phyloP scores from a whole-genome alignment of 1,284 basidiomycete species.

The Tremellales sp. region DNA sequence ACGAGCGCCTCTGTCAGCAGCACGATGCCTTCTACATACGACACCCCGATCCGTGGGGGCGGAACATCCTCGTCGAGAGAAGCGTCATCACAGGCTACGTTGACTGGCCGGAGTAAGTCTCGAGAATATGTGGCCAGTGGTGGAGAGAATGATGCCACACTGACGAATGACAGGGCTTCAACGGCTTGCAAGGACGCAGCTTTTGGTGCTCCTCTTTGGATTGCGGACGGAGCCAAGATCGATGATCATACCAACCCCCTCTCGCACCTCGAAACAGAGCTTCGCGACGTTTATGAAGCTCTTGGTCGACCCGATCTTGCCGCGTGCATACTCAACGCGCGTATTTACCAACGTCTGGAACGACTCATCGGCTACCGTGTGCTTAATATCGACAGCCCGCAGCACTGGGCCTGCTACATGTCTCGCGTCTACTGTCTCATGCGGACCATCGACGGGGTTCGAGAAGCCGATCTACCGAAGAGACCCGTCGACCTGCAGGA shows the following conservation, averaged over 20 bases:
- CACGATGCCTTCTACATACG: not conserved
- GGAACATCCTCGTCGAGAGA: not conserved
- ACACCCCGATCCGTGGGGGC: not conserved
- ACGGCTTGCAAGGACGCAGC: constrained; percentile 9
- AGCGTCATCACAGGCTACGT: constrained; percentile 3
- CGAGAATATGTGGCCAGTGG: not conserved
- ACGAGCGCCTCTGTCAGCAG: not conserved
- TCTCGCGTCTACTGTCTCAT: too few relatives aligned
- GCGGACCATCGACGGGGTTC: too few relatives aligned
- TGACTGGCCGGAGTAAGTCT: constrained; percentile 14
- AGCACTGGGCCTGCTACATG: too few relatives aligned
- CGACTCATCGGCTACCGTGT: too few relatives aligned
- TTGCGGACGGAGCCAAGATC: not conserved
- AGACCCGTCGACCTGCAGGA: too few relatives aligned
- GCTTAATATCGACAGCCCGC: too few relatives aligned
- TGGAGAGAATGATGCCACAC: not conserved
- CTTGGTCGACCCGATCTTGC: constrained; percentile 8
- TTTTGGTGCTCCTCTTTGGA: constrained; percentile 5
- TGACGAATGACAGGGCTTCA: too few relatives aligned
- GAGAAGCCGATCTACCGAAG: too few relatives aligned
- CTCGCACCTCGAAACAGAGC: not conserved
- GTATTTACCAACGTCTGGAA: constrained; percentile 9
- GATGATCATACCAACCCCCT: not conserved
- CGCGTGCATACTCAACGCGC: constrained; percentile 5
- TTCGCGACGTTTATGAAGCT: constrained; percentile 5